A percentile compares a stretch with the other conserved stretches of the same genome.
These are phyloP conservation scores for Elsinoe necatrix DNA, from an alignment of 2,329 filamentous ascomycete genomes.

Conservation along the genomic window DNA sequence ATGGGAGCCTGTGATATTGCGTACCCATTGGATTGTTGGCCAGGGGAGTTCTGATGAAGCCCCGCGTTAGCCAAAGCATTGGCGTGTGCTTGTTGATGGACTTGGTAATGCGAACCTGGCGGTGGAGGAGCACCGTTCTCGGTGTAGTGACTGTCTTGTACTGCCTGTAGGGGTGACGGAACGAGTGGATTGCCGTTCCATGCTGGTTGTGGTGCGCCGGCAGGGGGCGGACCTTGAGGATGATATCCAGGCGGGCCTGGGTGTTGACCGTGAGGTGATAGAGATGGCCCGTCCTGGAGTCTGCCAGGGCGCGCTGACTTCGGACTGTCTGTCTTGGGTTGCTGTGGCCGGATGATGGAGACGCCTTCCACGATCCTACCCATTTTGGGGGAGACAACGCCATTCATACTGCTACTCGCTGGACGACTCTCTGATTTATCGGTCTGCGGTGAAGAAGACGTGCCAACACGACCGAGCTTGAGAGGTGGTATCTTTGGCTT, in stretches of 20 bases:
- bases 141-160: slow-evolving; percentile 5
- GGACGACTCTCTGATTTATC: slow-evolving; percentile 20
- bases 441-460: slow-evolving; percentile 22
- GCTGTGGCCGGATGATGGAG: slow-evolving; percentile 5
- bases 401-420: slow-evolving; percentile 17
- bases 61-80: slow-evolving; percentile 23
- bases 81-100: slow-evolving; percentile 29
- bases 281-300: slow-evolving; percentile 28
- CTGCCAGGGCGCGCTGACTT: slow-evolving; percentile 19
- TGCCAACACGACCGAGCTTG: slow-evolving; percentile 41
- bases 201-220: slow-evolving; percentile 22
- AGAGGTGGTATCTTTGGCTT: slow-evolving; percentile 54
- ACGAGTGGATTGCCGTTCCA: slow-evolving; percentile 25
- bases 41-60: slow-evolving; percentile 19
- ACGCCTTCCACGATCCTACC: slow-evolving; percentile 9
- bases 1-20: slow-evolving; percentile 18
- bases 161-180: slow-evolving; percentile 21
- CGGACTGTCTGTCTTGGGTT: neutral
- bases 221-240: slow-evolving; percentile 19
- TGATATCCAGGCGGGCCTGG: slow-evolving; percentile 34
- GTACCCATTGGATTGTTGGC: slow-evolving; percentile 17
- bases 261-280: slow-evolving; percentile 38
- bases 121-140: slow-evolving; percentile 20
- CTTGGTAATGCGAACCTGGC: slow-evolving; percentile 23
- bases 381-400: slow-evolving; percentile 11